Conservation (phyloP, 331 rosid genomes). For the Cucumis variabilis region DNA sequence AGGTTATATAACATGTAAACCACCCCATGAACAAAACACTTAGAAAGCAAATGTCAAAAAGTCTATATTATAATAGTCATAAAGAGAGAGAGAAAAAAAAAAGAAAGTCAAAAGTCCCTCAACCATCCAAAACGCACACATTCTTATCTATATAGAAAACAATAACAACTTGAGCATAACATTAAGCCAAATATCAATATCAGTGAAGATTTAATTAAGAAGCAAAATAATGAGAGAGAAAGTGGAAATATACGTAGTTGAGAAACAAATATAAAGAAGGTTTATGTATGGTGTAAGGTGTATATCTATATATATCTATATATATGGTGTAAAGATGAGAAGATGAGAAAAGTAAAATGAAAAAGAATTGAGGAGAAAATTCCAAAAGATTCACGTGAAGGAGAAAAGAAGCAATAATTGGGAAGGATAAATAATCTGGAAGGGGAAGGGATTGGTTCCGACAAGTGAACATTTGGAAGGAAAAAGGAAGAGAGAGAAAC, state of each 20-base stretch:
- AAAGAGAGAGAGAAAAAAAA: not conserved
- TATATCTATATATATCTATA: no score
- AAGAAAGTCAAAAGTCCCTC: not conserved
- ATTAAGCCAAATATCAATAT: no score
- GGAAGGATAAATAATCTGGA: not conserved
- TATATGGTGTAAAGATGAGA: no score
- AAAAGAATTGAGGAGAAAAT: not conserved
- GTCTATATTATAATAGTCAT: not conserved
- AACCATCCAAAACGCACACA: not conserved
- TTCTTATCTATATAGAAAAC: not conserved
- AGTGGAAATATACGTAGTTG: no score
- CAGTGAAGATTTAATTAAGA: no score
- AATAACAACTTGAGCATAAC: no score
- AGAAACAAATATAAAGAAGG: no score
- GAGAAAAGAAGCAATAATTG: not conserved
- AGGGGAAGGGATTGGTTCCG: not conserved
- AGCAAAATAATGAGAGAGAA: no score
- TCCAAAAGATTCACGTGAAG: conserved; percentile 23
- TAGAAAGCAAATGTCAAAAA: not conserved
- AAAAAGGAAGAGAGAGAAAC: not conserved
- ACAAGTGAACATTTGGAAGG: conserved; percentile 26
- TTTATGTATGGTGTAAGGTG: no score
- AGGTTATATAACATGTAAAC: not conserved
- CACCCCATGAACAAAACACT: not conserved
- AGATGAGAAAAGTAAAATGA: no score